A percentile compares a stretch with the other conserved stretches of the same genome.
Evolutionary conservation across 148 eudicot species (phyloP).

Genomic region (Simmondsia chinensis): DNA sequence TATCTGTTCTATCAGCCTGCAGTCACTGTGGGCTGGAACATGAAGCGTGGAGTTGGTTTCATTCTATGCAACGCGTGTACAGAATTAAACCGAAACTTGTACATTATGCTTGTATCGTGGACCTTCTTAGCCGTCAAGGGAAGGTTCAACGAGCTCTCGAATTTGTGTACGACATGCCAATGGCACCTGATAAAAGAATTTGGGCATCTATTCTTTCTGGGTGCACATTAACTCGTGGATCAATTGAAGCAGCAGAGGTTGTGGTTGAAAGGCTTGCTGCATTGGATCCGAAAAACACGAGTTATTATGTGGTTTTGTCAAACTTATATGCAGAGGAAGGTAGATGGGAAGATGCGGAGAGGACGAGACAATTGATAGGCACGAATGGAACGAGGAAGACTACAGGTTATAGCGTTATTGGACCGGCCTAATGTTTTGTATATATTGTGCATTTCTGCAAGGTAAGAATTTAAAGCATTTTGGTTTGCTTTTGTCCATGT

Average conservation of each 20-base stretch:
- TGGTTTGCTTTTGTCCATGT: too few relatives aligned
- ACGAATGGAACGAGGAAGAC: constrained; percentile 30
- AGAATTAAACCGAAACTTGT: constrained; percentile 44
- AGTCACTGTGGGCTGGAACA: constrained; percentile 62
- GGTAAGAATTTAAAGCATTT: too few relatives aligned
- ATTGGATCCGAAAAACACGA: constrained; percentile 46
- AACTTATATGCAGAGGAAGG: constrained; percentile 64
- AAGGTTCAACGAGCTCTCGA: constrained; percentile 52
- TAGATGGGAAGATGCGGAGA: constrained; percentile 58
- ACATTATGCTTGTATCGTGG: constrained; percentile 77
- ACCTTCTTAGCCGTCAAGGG: constrained; percentile 65
- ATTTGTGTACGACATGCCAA: constrained; percentile 52
- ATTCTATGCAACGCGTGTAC: constrained; percentile 41
- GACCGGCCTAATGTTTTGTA: constrained; percentile 9
- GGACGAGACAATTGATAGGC: constrained; percentile 31
- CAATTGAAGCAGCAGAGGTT: constrained; percentile 35
- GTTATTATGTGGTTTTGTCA: constrained; percentile 41
- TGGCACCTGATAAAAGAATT: constrained; percentile 56
- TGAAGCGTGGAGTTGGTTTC: constrained; percentile 64
- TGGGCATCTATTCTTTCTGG: constrained; percentile 82
- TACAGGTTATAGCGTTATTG: constrained; percentile 37
- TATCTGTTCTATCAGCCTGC: constrained; percentile 57
- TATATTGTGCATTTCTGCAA: neutral
- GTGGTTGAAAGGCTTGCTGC: constrained; percentile 35
- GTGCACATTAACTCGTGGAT: constrained; percentile 34